A percentile compares a stretch with the other conserved stretches of the same genome.
phyloP scores from a whole-genome alignment of 345 rosid genomes.

The Euphorbia lathyris region DNA sequence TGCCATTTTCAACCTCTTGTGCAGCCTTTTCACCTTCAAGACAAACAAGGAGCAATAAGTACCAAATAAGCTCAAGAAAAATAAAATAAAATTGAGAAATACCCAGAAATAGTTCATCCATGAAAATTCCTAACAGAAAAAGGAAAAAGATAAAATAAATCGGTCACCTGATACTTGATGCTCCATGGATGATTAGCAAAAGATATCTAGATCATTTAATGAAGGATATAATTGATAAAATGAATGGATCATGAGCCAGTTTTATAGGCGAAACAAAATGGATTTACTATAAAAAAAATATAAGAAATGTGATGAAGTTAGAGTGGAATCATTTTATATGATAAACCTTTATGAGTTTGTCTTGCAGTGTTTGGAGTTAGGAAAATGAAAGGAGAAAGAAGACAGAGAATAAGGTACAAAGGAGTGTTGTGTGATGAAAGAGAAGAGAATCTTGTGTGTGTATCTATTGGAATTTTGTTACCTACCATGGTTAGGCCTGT shows the following conservation, averaged over 20 bases:
- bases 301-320: not conserved
- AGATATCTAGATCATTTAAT: not conserved
- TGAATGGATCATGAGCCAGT: not conserved
- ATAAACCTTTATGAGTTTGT: slow-evolving; percentile 14
- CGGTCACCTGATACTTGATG: slow-evolving; percentile 26
- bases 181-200: slow-evolving; percentile 16
- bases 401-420: not conserved
- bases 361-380: slow-evolving; percentile 4
- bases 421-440: too few species aligned
- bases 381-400: not conserved
- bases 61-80: slow-evolving; percentile 11
- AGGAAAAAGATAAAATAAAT: not conserved
- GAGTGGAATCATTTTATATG: slow-evolving; percentile 11
- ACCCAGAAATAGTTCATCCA: not conserved
- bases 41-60: slow-evolving; percentile 6
- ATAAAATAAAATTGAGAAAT: not conserved
- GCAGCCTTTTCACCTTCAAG: slow-evolving; percentile 23
- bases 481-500: not conserved
- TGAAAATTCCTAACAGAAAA: not conserved
- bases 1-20: slow-evolving; percentile 31
- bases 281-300: not conserved
- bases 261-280: not conserved
- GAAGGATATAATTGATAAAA: not conserved
- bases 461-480: not conserved
- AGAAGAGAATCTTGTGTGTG: not conserved